These are phyloP conservation scores for Acanthamoeba castellanii DNA, from an alignment of 208 protist genomes.

Conservation along the genomic window DNA sequence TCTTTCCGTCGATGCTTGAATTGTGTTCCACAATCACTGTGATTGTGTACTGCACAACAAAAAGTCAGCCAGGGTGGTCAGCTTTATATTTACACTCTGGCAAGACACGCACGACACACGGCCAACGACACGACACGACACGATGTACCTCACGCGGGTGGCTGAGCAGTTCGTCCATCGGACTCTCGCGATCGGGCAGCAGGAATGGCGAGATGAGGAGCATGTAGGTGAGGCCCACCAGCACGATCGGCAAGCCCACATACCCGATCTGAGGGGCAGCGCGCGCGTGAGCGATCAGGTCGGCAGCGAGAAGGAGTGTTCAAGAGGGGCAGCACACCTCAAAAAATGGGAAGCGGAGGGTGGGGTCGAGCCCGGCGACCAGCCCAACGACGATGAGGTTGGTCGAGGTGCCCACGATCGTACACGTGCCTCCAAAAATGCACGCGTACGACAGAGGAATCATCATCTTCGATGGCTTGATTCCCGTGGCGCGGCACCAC, in stretches of 20 bases:
- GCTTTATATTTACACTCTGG: neutral
- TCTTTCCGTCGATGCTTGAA: constrained; percentile 8
- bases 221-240: constrained; percentile 38
- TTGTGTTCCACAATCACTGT: constrained; percentile 46
- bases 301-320: neutral
- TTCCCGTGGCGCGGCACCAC: constrained; percentile 9
- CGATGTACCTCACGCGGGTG: constrained; percentile 17
- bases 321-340: neutral
- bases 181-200: constrained; percentile 30
- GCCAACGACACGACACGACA: neutral
- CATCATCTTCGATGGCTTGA: constrained; percentile 49
- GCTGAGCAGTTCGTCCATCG: constrained; percentile 15
- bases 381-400: constrained; percentile 77
- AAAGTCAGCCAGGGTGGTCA: neutral
- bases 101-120: neutral
- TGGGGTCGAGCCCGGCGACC: neutral
- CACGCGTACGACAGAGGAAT: constrained; percentile 68
- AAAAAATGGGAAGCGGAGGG: constrained; percentile 61
- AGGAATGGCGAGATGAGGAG: constrained; percentile 48
- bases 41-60: constrained; percentile 23
- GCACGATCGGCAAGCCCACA: constrained; percentile 46
- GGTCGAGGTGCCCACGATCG: constrained; percentile 77
- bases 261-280: neutral
- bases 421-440: constrained; percentile 75
- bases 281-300: no score